A percentile compares a stretch with the other conserved stretches of the same genome.
Evolutionary conservation across 2,329 filamentous ascomycete genomes (phyloP).

Genomic region (Colletotrichum sp.): DNA sequence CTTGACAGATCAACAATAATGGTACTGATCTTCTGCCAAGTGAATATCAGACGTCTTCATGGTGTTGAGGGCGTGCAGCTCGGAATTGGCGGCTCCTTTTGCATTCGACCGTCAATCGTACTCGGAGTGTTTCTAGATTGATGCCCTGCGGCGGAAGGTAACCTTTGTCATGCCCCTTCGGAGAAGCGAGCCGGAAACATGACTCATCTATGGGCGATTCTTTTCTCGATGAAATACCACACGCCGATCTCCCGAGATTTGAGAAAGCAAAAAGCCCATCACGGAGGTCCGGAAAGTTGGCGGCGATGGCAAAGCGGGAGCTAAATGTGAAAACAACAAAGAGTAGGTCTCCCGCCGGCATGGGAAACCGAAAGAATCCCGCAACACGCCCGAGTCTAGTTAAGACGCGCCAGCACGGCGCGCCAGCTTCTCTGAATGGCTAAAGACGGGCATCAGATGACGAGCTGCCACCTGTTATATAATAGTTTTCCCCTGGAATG

Average conservation of each 20-base stretch:
- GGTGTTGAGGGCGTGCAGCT: not conserved
- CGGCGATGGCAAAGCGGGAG: not conserved
- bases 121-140: not conserved
- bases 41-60: not conserved
- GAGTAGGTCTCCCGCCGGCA: not conserved
- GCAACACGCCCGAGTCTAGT: not conserved
- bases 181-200: not conserved
- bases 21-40: not conserved
- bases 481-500: not conserved
- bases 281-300: not conserved
- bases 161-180: not conserved
- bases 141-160: not conserved
- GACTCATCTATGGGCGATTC: not conserved
- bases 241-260: not conserved
- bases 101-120: not conserved
- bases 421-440: not conserved
- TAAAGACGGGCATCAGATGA: not conserved
- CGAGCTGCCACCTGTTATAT: slow-evolving; percentile 17
- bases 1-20: not conserved
- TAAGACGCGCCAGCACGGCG: not conserved
- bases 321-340: not conserved
- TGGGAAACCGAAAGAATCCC: not conserved
- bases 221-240: not conserved
- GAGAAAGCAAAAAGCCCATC: not conserved
- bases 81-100: not conserved